phyloP scores from a whole-genome alignment of 2,329 filamentous ascomycete genomes.

The Alternaria postmessia region DNA sequence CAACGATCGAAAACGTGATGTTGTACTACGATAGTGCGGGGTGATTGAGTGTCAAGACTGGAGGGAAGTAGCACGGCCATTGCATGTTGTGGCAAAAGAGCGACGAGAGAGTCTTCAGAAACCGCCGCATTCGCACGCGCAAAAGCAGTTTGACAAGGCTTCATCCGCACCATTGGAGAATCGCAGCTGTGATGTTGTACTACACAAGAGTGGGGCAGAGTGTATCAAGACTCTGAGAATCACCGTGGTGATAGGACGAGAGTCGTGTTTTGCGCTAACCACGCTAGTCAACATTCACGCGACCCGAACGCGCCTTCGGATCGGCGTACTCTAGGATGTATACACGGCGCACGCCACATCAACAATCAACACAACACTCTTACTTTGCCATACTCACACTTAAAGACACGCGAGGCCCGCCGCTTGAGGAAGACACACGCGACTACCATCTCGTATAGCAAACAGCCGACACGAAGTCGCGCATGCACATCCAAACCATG shows the following conservation, averaged over 20 bases:
- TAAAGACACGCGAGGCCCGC: not conserved
- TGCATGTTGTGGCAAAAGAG: not conserved
- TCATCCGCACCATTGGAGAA: not conserved
- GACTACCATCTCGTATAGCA: not conserved
- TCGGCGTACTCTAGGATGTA: slow-evolving; percentile 11
- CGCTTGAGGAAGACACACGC: not conserved
- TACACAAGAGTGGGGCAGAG: slow-evolving; percentile 2
- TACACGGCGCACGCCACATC: slow-evolving; percentile 8
- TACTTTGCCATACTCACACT: not conserved
- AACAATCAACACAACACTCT: slow-evolving; percentile 3
- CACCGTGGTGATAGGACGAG: slow-evolving; percentile 14
- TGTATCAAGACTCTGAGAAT: not conserved
- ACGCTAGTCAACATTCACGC: slow-evolving; percentile 19
- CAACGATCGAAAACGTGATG: not conserved
- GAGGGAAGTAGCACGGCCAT: not conserved
- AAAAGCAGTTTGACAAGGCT: not conserved
- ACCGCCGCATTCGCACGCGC: not conserved
- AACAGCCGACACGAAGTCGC: not conserved
- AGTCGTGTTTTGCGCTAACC: slow-evolving; percentile 17
- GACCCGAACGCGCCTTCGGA: slow-evolving; percentile 16
- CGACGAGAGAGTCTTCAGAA: not conserved
- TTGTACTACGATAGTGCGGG: slow-evolving; percentile 5
- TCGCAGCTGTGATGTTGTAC: not conserved
- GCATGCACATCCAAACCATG: not conserved
- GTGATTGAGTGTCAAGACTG: not conserved